Base-by-base conservation (phyloP, 495 filamentous ascomycete genomes). In the Saxophila tyrrhenica region DNA sequence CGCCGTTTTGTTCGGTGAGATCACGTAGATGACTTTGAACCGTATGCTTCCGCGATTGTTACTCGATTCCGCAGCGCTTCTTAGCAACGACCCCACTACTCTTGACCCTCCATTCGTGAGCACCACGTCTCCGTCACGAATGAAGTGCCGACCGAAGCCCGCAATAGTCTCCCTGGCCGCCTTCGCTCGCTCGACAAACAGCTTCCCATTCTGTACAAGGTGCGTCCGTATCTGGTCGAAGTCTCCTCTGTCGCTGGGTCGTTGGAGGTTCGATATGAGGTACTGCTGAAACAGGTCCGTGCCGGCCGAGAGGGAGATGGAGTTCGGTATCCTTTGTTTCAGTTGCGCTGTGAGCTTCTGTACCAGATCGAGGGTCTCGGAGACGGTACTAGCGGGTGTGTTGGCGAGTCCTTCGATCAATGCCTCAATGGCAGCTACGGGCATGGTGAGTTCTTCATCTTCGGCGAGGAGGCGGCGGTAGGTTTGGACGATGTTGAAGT, bases 201-300 rank as follows among this genome's bases (percentile, higher is more conserved):
- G 68, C 48, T 85, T 77, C 0, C 85, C 83, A 69, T 95, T 96
- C 43, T 77, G 79, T 48, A 96, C 70, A 7, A 98, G 72, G 64
- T 95, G 89, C 60, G 80, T 78, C 50, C 88, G 78, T 25, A 94
- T 85, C 25, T 83, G 78, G 39, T 86, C 83, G 65, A 98, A 96
- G 64, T 87, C 85, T 1, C 75, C 76, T 3, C 74, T 75, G 5
- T 75, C 74, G 23, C 71, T 71, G 2, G 78, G 78, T 19, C 77
- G 67, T 62, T 83, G 78, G 61, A 85, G 70, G 39, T 80, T 80
- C 41, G 77, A 79, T 54, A 94, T 84, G 45, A 98, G 79, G 70
- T 91, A 98, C 63, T 89, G 82, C 67, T 92, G 89, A 74, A 97
- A 97, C 54, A 96, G 78, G 67, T 96, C 90, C 61, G 91, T 95